phyloP scores from a whole-genome alignment of 768 basidiomycete genomes.

The Coprinopsis cinerea region DNA sequence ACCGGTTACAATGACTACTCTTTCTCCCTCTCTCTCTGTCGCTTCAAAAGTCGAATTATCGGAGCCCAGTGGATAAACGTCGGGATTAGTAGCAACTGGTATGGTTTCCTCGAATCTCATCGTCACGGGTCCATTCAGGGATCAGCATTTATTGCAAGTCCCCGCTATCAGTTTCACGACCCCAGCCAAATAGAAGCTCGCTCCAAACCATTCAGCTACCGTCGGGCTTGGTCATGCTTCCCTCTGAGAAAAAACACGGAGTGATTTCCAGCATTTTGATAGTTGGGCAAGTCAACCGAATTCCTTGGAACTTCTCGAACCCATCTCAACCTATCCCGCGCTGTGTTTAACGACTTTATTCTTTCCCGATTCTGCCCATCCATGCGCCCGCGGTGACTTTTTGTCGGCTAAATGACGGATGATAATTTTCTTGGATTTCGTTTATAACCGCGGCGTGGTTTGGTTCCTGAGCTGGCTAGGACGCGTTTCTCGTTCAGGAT shows the following conservation, averaged over 20 bases:
- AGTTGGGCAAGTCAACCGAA: too few species aligned
- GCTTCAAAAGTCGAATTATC: too few species aligned
- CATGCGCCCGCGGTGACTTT: neutral
- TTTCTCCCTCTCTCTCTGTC: too few species aligned
- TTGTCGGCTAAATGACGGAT: slow-evolving; percentile 3
- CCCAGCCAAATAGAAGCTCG: neutral
- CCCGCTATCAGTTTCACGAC: neutral
- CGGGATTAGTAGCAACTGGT: too few species aligned
- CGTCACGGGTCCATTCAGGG: neutral
- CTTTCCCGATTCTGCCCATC: neutral
- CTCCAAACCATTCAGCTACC: neutral
- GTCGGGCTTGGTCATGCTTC: neutral
- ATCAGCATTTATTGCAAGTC: too few species aligned
- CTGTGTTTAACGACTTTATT: too few species aligned
- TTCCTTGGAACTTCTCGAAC: too few species aligned
- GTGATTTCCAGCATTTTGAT: too few species aligned
- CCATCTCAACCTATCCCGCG: neutral
- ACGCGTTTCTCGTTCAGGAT: slow-evolving; percentile 15
- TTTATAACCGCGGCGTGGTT: neutral
- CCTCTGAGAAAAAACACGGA: too few species aligned
- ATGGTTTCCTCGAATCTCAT: too few species aligned
- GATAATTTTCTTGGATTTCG: neutral
- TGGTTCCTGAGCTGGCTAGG: slow-evolving; percentile 11
- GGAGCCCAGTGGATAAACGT: neutral
- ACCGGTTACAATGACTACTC: too few species aligned